These are phyloP conservation scores for Phialocephala subalpina DNA, from an alignment of 2,329 filamentous ascomycete species.

Conservation along the genomic window DNA sequence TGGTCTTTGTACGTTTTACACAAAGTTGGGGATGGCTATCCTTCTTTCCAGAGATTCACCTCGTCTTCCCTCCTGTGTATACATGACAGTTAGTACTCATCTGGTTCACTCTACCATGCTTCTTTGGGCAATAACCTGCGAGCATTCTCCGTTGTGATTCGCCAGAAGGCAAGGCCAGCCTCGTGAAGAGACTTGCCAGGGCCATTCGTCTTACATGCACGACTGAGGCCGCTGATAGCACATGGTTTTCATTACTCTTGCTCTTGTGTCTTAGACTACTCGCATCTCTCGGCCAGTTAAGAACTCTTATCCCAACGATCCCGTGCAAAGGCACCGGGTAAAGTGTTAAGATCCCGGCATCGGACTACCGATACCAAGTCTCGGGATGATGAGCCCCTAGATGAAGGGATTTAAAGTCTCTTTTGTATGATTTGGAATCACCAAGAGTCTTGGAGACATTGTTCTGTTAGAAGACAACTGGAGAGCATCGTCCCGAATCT, in stretches of 20 bases:
- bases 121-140: neutral
- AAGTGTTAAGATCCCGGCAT: neutral
- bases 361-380: neutral
- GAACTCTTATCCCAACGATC: neutral
- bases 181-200: neutral
- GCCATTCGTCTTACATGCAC: neutral
- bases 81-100: neutral
- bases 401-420: neutral
- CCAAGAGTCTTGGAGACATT: neutral
- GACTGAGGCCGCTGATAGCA: neutral
- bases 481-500: neutral
- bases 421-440: neutral
- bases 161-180: neutral
- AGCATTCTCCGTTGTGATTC: neutral
- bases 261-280: neutral
- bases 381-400: conserved; percentile 3
- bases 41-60: no score
- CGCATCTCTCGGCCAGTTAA: neutral
- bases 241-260: neutral
- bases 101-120: neutral
- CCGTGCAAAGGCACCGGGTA: neutral
- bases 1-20: no score
- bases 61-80: no score
- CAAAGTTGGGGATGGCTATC: no score
- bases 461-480: neutral